phyloP scores from a whole-genome alignment of 2,329 filamentous ascomycete species.

The Fusarium irregulare region DNA sequence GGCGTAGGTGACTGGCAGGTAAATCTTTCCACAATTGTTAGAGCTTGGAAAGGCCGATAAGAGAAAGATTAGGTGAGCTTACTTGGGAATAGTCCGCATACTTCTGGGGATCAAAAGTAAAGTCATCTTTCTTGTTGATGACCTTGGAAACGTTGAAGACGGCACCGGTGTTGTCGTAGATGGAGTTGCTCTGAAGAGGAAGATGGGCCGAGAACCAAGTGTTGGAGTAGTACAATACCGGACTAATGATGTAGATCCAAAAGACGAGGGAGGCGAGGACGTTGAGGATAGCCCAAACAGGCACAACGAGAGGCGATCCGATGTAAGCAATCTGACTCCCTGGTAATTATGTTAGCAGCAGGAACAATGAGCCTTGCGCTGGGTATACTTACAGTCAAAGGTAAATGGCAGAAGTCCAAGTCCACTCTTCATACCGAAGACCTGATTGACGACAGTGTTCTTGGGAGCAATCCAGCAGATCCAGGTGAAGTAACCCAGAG shows the following conservation, averaged over 20 bases:
- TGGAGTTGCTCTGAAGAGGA: conserved; percentile 63
- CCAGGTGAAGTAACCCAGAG: conserved; percentile 59
- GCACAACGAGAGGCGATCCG: conserved; percentile 55
- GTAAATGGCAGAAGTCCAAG: conserved; percentile 56
- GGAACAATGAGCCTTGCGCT: neutral
- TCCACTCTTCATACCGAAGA: conserved; percentile 61
- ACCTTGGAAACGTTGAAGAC: conserved; percentile 62
- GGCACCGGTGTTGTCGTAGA: conserved; percentile 64
- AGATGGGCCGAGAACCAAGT: conserved; percentile 64
- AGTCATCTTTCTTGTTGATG: conserved; percentile 55
- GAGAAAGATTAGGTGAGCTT: neutral
- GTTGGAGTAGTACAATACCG: conserved; percentile 60
- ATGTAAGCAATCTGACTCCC: conserved; percentile 53
- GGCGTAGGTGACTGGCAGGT: conserved; percentile 57
- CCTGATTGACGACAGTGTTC: conserved; percentile 58
- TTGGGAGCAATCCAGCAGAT: conserved; percentile 62
- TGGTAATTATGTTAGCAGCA: neutral
- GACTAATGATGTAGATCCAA: conserved; percentile 58
- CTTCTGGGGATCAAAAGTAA: conserved; percentile 58
- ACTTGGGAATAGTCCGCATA: conserved; percentile 65
- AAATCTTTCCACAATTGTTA: conserved; percentile 46
- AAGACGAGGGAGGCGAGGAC: conserved; percentile 61
- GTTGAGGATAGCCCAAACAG: conserved; percentile 60
- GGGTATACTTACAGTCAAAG: conserved; percentile 52
- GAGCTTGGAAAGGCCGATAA: too few relatives aligned